phyloP scores from a whole-genome alignment of 2,329 filamentous ascomycete genomes.

The Hypoxylon sp. region DNA sequence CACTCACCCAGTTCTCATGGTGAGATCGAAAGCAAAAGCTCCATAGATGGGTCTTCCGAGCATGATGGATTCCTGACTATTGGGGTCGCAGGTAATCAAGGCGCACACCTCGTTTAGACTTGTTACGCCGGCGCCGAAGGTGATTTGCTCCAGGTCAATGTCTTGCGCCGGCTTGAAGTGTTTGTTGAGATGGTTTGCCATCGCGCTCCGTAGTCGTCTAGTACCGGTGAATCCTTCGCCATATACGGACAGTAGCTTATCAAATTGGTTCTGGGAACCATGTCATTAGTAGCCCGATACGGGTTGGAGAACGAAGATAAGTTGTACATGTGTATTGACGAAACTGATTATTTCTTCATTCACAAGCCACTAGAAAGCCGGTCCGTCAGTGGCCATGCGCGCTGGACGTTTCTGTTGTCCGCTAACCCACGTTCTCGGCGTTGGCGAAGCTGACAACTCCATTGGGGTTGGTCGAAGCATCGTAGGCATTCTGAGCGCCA shows the following conservation, averaged over 20 bases:
- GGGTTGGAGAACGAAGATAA: background rate
- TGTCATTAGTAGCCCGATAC: background rate
- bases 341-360: slow-evolving; percentile 30
- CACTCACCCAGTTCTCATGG: slow-evolving; percentile 44
- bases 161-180: slow-evolving; percentile 37
- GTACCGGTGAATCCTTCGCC: slow-evolving; percentile 44
- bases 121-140: slow-evolving; percentile 44
- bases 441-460: slow-evolving; percentile 37
- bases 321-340: slow-evolving; percentile 35
- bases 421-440: slow-evolving; percentile 39
- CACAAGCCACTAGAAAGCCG: slow-evolving; percentile 24
- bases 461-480: slow-evolving; percentile 35
- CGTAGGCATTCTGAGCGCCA: slow-evolving; percentile 34
- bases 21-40: slow-evolving; percentile 39
- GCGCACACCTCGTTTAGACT: slow-evolving; percentile 43
- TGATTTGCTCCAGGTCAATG: slow-evolving; percentile 43
- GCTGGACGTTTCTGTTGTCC: background rate
- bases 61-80: slow-evolving; percentile 30
- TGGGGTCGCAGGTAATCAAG: slow-evolving; percentile 40
- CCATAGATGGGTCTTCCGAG: slow-evolving; percentile 42
- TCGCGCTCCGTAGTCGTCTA: slow-evolving; percentile 38
- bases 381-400: background rate
- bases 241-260: slow-evolving; percentile 34
- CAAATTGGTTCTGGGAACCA: slow-evolving; percentile 30
- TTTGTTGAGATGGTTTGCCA: slow-evolving; percentile 43